Evolutionary conservation across 2,329 filamentous ascomycete genomes (phyloP).

Genomic region (Penicillium thymicola): DNA sequence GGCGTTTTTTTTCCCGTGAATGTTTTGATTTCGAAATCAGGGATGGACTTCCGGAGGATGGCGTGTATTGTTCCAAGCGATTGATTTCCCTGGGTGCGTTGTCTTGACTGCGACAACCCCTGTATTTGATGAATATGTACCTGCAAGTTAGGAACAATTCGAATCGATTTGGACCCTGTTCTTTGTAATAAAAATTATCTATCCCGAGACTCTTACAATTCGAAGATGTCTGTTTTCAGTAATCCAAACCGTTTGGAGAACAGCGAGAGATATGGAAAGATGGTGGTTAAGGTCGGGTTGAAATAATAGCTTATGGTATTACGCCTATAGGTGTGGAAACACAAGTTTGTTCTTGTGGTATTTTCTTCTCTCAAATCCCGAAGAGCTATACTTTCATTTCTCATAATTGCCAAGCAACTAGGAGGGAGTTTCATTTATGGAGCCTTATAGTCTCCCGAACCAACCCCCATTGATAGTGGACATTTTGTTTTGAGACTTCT

Average conservation of each 20-base stretch:
- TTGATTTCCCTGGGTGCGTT: constrained; percentile 6
- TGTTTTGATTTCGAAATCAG: constrained; percentile 11
- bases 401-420: no score
- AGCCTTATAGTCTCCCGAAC: no score
- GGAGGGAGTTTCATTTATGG: no score
- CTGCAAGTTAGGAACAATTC: constrained; percentile 8
- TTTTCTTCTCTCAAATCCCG: no score
- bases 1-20: constrained; percentile 7
- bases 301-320: no score
- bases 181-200: background rate
- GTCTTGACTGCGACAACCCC: constrained; percentile 4
- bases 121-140: constrained; percentile 17
- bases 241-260: no score
- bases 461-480: background rate
- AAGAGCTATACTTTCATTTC: no score
- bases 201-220: background rate
- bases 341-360: no score
- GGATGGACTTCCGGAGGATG: constrained; percentile 8
- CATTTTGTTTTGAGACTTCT: background rate
- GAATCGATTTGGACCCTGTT: background rate
- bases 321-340: no score
- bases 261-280: no score
- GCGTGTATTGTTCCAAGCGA: constrained; percentile 11
- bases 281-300: no score
- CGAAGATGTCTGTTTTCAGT: background rate